These are phyloP conservation scores for Scolecobasidium constrictum DNA, from an alignment of 2,329 filamentous ascomycete species.

Conservation along the genomic window DNA sequence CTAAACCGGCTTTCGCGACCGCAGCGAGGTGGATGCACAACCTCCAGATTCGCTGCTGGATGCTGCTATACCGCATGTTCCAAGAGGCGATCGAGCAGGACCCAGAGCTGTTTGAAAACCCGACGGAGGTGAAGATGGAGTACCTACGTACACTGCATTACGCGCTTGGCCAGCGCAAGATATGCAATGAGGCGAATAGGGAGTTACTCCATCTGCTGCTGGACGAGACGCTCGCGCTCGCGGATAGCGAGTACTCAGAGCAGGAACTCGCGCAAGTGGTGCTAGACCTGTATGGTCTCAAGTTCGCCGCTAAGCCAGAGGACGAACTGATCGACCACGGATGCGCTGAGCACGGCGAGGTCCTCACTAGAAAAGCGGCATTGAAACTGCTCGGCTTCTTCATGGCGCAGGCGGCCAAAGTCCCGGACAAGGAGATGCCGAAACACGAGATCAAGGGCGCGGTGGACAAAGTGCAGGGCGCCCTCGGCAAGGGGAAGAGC, in stretches of 20 bases:
- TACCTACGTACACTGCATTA: constrained; percentile 75
- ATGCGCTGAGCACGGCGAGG: constrained; percentile 55
- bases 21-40: constrained; percentile 67
- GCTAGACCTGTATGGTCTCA: constrained; percentile 72
- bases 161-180: constrained; percentile 64
- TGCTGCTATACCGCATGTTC: constrained; percentile 70
- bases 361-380: constrained; percentile 69
- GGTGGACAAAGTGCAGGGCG: constrained; percentile 87
- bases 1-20: constrained; percentile 26
- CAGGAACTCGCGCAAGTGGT: constrained; percentile 77
- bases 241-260: constrained; percentile 71
- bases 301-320: constrained; percentile 35
- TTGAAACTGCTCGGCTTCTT: constrained; percentile 76
- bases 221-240: constrained; percentile 67
- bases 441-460: constrained; percentile 85
- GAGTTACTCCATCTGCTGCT: constrained; percentile 84
- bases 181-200: constrained; percentile 77
- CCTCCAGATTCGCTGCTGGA: constrained; percentile 81
- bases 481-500: constrained; percentile 55
- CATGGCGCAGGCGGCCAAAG: constrained; percentile 65
- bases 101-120: constrained; percentile 49
- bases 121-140: constrained; percentile 64
- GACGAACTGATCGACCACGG: constrained; percentile 53
- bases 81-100: constrained; percentile 64
- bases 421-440: constrained; percentile 81